These are phyloP conservation scores for Diutina catenulata DNA, from an alignment of 1,139 yeast species.

Conservation along the genomic window DNA sequence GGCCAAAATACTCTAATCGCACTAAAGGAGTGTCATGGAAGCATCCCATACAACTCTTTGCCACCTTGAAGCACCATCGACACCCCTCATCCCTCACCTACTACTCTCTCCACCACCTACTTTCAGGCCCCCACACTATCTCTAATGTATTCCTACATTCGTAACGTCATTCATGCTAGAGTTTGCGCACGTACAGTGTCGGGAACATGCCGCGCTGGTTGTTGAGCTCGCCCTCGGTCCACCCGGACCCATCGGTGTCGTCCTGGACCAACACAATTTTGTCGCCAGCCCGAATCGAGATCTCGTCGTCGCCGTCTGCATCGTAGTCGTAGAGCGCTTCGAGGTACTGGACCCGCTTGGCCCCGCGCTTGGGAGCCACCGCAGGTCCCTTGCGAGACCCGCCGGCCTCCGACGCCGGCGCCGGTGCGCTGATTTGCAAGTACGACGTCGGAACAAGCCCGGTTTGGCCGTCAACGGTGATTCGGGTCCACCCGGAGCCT, in stretches of 20 bases:
- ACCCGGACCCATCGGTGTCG: constrained; percentile 81
- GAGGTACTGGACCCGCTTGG: constrained; percentile 50
- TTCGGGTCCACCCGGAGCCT: constrained; percentile 91
- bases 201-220: constrained; percentile 76
- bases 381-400: constrained; percentile 47
- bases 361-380: constrained; percentile 79
- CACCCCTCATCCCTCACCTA: too few species aligned
- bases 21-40: too few species aligned
- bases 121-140: too few species aligned
- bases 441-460: constrained; percentile 90
- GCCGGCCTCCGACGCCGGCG: background rate
- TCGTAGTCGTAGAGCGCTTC: constrained; percentile 69
- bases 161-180: constrained; percentile 15
- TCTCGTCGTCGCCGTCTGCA: constrained; percentile 78
- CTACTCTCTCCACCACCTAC: too few species aligned
- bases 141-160: too few species aligned
- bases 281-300: constrained; percentile 66
- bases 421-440: constrained; percentile 30
- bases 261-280: constrained; percentile 49
- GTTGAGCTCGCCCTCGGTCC: constrained; percentile 87
- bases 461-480: constrained; percentile 24
- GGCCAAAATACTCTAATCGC: too few species aligned
- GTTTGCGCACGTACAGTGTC: constrained; percentile 49
- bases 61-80: too few species aligned
- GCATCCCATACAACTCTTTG: too few species aligned